phyloP scores from a whole-genome alignment of 139 green algal species.

The Coelastrella sp. region DNA sequence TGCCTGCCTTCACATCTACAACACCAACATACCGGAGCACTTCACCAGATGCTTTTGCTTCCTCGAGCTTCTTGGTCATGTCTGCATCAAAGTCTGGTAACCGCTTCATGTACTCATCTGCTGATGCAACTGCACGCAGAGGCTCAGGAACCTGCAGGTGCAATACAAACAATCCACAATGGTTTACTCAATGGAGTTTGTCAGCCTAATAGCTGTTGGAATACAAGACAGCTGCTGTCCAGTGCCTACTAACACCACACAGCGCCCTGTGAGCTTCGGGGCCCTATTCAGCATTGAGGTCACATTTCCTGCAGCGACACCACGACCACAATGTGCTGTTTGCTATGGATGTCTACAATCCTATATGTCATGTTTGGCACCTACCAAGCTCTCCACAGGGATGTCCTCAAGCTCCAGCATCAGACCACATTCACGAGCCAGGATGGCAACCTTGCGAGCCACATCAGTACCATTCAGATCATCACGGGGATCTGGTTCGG shows the following conservation, averaged over 20 bases:
- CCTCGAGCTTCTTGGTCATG: slow-evolving; percentile 75
- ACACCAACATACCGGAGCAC: slow-evolving; percentile 95
- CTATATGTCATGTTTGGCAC: no score
- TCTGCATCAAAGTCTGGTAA: slow-evolving; percentile 93
- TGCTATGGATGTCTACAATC: no score
- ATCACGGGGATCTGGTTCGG: slow-evolving; percentile 95
- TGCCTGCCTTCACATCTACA: slow-evolving; percentile 81
- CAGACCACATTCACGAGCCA: slow-evolving; percentile 87
- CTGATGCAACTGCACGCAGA: slow-evolving; percentile 60
- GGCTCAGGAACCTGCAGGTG: slow-evolving; percentile 53
- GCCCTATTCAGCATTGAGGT: no score
- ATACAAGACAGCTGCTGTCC: no score
- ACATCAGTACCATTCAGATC: slow-evolving; percentile 96
- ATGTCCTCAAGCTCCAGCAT: slow-evolving; percentile 90
- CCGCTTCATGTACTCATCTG: slow-evolving; percentile 86
- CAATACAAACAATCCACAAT: no score
- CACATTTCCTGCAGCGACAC: no score
- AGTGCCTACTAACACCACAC: no score
- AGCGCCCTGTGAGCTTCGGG: no score
- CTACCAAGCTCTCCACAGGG: slow-evolving; percentile 89
- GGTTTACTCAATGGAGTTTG: no score
- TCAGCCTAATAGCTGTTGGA: no score
- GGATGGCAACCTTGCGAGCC: slow-evolving; percentile 77
- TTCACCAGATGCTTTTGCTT: slow-evolving; percentile 86
- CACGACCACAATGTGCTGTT: no score